These are phyloP conservation scores for Sporothrix luriei DNA, from an alignment of 2,329 filamentous ascomycete species.

Conservation along the genomic window DNA sequence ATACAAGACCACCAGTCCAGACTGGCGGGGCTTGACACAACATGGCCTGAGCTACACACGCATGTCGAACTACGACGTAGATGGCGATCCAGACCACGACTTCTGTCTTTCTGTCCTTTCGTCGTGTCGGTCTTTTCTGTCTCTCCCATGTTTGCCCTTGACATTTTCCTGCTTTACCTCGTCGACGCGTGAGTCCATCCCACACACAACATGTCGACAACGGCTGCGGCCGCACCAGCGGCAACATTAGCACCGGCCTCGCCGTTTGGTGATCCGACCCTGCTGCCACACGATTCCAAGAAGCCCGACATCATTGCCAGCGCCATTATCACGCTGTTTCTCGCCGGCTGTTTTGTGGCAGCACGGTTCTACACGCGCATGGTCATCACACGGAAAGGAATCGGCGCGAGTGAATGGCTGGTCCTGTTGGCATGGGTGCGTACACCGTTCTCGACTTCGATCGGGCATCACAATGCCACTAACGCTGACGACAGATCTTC, in stretches of 20 bases:
- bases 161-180: neutral
- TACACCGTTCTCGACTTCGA: neutral
- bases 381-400: constrained; percentile 19
- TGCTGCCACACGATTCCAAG: constrained; percentile 32
- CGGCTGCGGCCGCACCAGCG: neutral
- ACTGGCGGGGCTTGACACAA: neutral
- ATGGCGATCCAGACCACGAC: neutral
- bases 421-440: constrained; percentile 23
- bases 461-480: neutral
- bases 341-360: constrained; percentile 43
- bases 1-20: neutral
- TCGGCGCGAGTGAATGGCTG: constrained; percentile 29
- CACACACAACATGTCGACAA: neutral
- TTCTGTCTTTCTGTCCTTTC: neutral
- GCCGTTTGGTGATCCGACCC: neutral
- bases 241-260: neutral
- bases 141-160: no score
- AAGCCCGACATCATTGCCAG: constrained; percentile 40
- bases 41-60: neutral
- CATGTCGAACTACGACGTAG: neutral
- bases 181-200: neutral
- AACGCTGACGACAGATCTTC: constrained; percentile 37
- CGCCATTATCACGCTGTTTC: constrained; percentile 39
- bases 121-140: no score
- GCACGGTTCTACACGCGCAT: constrained; percentile 46